A percentile compares a stretch with the other conserved stretches of the same genome.
phyloP scores from a whole-genome alignment of 352 stramenopile genomes.

The Globisporangium spiculum region DNA sequence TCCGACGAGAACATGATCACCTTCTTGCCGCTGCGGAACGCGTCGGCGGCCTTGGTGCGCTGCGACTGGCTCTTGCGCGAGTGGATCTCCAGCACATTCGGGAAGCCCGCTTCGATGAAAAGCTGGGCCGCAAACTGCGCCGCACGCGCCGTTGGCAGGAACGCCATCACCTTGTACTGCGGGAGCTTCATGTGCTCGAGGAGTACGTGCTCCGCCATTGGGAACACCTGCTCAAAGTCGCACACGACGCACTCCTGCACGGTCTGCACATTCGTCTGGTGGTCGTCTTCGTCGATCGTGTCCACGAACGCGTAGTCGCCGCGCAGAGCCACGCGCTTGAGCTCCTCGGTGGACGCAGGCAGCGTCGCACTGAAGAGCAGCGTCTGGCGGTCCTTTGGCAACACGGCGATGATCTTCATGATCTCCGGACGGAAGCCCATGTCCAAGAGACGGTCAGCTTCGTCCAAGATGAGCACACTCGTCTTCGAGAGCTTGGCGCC shows the following conservation, averaged over 20 bases:
- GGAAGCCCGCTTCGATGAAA: constrained; percentile 73
- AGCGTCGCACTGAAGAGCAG: constrained; percentile 97
- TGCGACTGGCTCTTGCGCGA: constrained; percentile 92
- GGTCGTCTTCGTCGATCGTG: constrained; percentile 90
- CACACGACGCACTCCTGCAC: constrained; percentile 84
- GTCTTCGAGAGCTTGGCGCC: constrained; percentile 42
- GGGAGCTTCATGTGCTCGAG: constrained; percentile 63
- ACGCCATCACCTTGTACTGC: constrained; percentile 94
- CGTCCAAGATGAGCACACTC: constrained; percentile 88
- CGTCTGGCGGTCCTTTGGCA: constrained; percentile 84
- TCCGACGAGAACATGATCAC: constrained; percentile 94
- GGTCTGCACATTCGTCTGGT: constrained; percentile 89
- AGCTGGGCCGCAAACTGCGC: constrained; percentile 89
- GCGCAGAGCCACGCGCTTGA: constrained; percentile 88
- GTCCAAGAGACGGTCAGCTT: constrained; percentile 96
- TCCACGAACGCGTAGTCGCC: constrained; percentile 90
- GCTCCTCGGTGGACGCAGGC: constrained; percentile 75
- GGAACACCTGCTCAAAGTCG: constrained; percentile 63
- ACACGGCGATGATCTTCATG: constrained; percentile 78
- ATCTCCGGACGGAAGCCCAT: constrained; percentile 94
- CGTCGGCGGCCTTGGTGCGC: constrained; percentile 83
- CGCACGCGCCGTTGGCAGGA: constrained; percentile 90
- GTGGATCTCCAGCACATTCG: constrained; percentile 93
- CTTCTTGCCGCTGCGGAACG: constrained; percentile 87
- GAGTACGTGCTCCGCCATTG: constrained; percentile 67